Evolutionary conservation across 305 asterid species (phyloP).

Genomic region (Fraxinus dipetala): DNA sequence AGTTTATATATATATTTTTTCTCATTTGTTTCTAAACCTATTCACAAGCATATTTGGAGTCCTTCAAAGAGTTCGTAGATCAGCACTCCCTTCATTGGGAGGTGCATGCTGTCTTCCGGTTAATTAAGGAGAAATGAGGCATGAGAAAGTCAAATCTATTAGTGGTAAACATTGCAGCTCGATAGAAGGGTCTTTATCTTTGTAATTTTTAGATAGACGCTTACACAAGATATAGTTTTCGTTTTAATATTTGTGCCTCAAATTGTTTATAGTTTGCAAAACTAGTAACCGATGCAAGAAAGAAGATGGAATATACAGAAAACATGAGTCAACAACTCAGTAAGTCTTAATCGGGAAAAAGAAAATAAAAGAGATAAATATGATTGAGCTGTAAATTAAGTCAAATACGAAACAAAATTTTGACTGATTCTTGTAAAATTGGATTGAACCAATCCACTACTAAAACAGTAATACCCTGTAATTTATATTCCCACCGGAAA

Average conservation of each 20-base stretch:
- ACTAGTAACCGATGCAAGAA: not conserved
- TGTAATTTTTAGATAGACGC: not conserved
- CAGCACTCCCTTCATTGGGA: not conserved
- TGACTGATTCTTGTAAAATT: too few species aligned
- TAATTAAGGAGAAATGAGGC: not conserved
- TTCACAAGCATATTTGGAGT: not conserved
- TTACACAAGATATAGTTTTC: not conserved
- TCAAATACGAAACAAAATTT: too few species aligned
- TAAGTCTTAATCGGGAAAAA: not conserved
- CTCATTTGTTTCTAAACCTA: not conserved
- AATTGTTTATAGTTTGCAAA: too few species aligned
- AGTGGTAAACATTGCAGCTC: not conserved
- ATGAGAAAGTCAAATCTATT: not conserved
- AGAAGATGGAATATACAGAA: not conserved
- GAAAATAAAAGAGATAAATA: too few species aligned
- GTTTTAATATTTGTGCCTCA: not conserved
- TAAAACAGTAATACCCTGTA: too few species aligned
- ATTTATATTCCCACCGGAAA: not conserved
- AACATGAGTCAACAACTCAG: not conserved
- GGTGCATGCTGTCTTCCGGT: not conserved
- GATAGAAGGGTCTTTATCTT: too few species aligned
- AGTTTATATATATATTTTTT: not conserved
- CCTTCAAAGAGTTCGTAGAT: not conserved
- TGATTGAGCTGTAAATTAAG: too few species aligned
- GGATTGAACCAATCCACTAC: not conserved